phyloP scores from a whole-genome alignment of 2,329 filamentous ascomycete genomes.

The Trichophyton mentagrophytes region DNA sequence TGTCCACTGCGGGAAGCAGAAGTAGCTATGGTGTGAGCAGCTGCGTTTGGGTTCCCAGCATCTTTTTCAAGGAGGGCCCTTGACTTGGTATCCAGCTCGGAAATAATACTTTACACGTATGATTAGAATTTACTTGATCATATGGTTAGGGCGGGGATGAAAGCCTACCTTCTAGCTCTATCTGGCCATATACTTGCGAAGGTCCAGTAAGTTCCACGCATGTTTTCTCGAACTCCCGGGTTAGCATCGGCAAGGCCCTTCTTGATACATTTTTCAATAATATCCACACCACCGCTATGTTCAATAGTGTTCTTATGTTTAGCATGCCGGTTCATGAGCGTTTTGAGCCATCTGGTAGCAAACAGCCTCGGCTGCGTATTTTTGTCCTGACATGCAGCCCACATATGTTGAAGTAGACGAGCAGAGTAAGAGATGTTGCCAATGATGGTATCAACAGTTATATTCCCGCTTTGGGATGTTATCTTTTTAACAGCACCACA shows the following conservation, averaged over 20 bases:
- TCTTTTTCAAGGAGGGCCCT: slow-evolving; percentile 73
- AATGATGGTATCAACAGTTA: slow-evolving; percentile 68
- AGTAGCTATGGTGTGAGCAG: not conserved
- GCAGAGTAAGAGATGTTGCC: slow-evolving; percentile 64
- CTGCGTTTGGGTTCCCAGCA: slow-evolving; percentile 51
- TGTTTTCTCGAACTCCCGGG: slow-evolving; percentile 75
- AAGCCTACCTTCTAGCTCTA: slow-evolving; percentile 53
- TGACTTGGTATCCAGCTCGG: slow-evolving; percentile 61
- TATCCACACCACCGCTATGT: slow-evolving; percentile 67
- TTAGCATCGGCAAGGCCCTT: slow-evolving; percentile 84
- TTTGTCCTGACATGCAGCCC: slow-evolving; percentile 75
- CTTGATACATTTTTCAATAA: slow-evolving; percentile 77
- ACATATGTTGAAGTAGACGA: slow-evolving; percentile 76
- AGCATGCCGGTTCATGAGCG: slow-evolving; percentile 62
- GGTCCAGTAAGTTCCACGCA: slow-evolving; percentile 74
- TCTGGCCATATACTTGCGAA: slow-evolving; percentile 68
- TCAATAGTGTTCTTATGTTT: slow-evolving; percentile 70
- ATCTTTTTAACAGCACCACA: slow-evolving; percentile 89
- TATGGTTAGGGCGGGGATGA: not conserved
- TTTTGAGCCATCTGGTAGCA: slow-evolving; percentile 71
- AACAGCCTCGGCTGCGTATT: slow-evolving; percentile 77
- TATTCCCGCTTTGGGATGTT: slow-evolving; percentile 67
- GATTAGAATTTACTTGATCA: not conserved
- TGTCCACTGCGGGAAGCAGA: slow-evolving; percentile 6
- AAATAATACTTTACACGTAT: slow-evolving; percentile 53